phyloP scores from a whole-genome alignment of 768 basidiomycete genomes.

The Clitopilus hobsonii region DNA sequence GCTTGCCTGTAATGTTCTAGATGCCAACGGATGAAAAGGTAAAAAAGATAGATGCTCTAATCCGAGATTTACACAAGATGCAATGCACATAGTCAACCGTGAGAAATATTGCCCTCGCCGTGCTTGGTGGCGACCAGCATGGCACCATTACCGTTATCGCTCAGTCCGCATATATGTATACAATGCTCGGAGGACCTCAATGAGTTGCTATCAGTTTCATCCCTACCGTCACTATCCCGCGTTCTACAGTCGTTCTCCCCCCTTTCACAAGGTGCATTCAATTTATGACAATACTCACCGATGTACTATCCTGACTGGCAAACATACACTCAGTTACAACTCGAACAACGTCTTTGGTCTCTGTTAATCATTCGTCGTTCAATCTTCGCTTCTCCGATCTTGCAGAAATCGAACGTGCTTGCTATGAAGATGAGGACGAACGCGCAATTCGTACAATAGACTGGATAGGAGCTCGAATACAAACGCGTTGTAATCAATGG shows the following conservation, averaged over 20 bases:
- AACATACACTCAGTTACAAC: slow-evolving; percentile 55
- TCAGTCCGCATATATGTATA: slow-evolving; percentile 80
- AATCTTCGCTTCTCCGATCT: slow-evolving; percentile 77
- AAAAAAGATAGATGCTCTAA: slow-evolving; percentile 43
- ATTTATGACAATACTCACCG: background rate
- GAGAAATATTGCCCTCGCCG: background rate
- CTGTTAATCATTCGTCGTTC: slow-evolving; percentile 70
- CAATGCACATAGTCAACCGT: background rate
- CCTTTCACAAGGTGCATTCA: slow-evolving; percentile 61
- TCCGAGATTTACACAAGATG: slow-evolving; percentile 27
- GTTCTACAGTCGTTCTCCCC: slow-evolving; percentile 85
- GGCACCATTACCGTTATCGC: slow-evolving; percentile 61
- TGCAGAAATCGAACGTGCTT: slow-evolving; percentile 64
- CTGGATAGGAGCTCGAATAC: slow-evolving; percentile 77
- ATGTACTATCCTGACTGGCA: background rate
- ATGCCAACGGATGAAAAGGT: slow-evolving; percentile 54
- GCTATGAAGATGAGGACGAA: slow-evolving; percentile 73
- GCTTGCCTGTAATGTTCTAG: no score
- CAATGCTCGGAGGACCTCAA: slow-evolving; percentile 67
- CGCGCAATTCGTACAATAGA: slow-evolving; percentile 79
- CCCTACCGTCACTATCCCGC: slow-evolving; percentile 64
- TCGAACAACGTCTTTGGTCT: slow-evolving; percentile 66
- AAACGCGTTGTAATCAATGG: slow-evolving; percentile 62
- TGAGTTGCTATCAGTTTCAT: slow-evolving; percentile 50
- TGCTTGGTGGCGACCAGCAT: slow-evolving; percentile 20